A percentile compares a stretch with the other conserved stretches of the same genome.
Conservation (phyloP, 805 yeast species). For the Ogataea minuta region DNA sequence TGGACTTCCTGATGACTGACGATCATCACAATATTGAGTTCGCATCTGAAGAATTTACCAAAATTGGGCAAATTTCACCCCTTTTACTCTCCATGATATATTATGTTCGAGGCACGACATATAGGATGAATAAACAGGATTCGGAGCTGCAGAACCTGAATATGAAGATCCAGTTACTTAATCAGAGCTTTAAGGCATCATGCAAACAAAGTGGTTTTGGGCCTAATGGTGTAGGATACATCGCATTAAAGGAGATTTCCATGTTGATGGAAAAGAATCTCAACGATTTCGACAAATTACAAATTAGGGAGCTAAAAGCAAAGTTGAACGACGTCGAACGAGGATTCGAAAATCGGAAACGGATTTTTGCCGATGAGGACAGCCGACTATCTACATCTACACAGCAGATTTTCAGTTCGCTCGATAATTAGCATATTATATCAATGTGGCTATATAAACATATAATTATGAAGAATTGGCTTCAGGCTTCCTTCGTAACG, state of each 20-base stretch:
- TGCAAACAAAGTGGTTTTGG: slow-evolving; percentile 8
- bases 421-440: too few species aligned
- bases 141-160: slow-evolving; percentile 23
- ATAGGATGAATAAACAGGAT: slow-evolving; percentile 7
- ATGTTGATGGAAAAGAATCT: slow-evolving; percentile 9
- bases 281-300: slow-evolving; percentile 11
- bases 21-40: background rate
- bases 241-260: slow-evolving; percentile 10
- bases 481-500: background rate
- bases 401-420: too few species aligned
- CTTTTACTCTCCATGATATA: slow-evolving; percentile 27
- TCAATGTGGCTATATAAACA: too few species aligned
- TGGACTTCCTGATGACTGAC: slow-evolving; percentile 7
- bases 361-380: background rate
- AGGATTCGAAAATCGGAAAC: slow-evolving; percentile 1
- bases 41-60: slow-evolving; percentile 5
- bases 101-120: slow-evolving; percentile 22
- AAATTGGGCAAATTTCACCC: slow-evolving; percentile 23
- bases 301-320: slow-evolving; percentile 3
- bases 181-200: slow-evolving; percentile 21
- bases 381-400: slow-evolving; percentile 1
- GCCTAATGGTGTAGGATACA: slow-evolving; percentile 11
- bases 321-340: background rate
- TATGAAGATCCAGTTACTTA: slow-evolving; percentile 17
- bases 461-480: too few species aligned